Percentiles rank a stretch among this genome's conserved stretches.
Conservation (phyloP, 192 early-diverging fungal genomes). For the Mortierella hygrophila region DNA sequence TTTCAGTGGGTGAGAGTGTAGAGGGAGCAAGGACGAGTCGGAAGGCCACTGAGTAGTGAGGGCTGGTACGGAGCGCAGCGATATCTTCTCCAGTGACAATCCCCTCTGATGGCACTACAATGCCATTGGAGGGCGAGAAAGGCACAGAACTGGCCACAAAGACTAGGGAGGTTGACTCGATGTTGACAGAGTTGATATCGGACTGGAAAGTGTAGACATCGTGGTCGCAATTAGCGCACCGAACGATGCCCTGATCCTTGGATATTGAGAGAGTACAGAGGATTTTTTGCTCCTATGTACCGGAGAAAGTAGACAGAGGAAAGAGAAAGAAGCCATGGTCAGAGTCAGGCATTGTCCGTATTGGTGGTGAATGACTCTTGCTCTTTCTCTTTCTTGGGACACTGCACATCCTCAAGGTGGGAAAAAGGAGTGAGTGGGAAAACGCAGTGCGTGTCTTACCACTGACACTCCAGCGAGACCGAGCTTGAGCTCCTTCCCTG, state of each 20-base stretch:
- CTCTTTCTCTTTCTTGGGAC: not conserved
- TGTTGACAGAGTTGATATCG: constrained; percentile 25
- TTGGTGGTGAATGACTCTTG: not conserved
- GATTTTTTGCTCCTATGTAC: constrained; percentile 50
- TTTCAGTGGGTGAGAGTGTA: not conserved
- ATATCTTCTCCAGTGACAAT: constrained; percentile 29
- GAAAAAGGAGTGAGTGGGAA: not conserved
- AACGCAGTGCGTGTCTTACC: constrained; percentile 18
- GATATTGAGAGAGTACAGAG: constrained; percentile 50
- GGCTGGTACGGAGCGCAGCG: constrained; percentile 10
- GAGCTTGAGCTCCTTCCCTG: constrained; percentile 34
- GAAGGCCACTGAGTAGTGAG: constrained; percentile 43
- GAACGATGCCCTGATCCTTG: constrained; percentile 27
- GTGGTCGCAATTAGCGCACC: constrained; percentile 42
- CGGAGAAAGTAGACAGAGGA: not conserved
- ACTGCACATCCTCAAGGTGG: not conserved
- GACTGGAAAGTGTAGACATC: constrained; percentile 46
- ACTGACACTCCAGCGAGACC: constrained; percentile 50
- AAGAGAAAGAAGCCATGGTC: not conserved
- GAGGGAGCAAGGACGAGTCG: constrained; percentile 29
- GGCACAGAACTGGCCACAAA: constrained; percentile 34
- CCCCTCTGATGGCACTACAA: constrained; percentile 22
- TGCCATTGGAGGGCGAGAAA: constrained; percentile 39
- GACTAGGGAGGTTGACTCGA: constrained; percentile 34
- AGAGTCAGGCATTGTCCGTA: not conserved